Conservation (phyloP, 805 yeast genomes). For the Teunomyces gatunensis region DNA sequence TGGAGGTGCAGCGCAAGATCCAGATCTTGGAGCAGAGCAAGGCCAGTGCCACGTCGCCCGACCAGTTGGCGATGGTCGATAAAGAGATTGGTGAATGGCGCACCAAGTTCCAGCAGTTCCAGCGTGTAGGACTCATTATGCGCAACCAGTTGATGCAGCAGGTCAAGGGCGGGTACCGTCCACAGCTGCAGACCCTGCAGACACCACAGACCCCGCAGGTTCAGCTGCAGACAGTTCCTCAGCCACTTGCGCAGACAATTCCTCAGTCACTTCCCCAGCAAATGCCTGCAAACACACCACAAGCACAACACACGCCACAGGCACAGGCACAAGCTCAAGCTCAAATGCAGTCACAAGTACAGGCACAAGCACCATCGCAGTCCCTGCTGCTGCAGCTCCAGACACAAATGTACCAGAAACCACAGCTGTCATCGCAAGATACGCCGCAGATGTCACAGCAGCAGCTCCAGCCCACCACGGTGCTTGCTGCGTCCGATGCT, state of each 20-base stretch:
- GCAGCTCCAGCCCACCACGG: slow-evolving; percentile 27
- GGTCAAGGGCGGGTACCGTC: slow-evolving; percentile 5
- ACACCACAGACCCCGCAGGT: neutral
- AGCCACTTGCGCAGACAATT: neutral
- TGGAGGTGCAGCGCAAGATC: slow-evolving; percentile 49
- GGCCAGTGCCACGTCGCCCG: slow-evolving; percentile 42
- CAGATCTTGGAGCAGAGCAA: slow-evolving; percentile 50
- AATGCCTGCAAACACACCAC: neutral
- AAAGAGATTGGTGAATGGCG: slow-evolving; percentile 50
- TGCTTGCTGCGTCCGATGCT: slow-evolving; percentile 5
- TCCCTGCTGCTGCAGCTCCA: neutral
- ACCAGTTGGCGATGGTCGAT: slow-evolving; percentile 41
- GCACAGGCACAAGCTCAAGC: neutral
- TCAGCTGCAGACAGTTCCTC: neutral
- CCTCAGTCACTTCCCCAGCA: neutral
- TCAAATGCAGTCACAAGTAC: neutral
- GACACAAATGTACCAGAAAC: slow-evolving; percentile 13
- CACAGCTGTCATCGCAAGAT: slow-evolving; percentile 5
- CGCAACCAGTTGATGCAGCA: slow-evolving; percentile 38
- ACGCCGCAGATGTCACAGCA: slow-evolving; percentile 13
- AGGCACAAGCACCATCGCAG: too few relatives aligned
- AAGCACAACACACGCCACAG: neutral
- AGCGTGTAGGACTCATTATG: slow-evolving; percentile 49
- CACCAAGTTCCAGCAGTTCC: slow-evolving; percentile 47
- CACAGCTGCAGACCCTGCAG: neutral